Evolutionary conservation across 257 asterid species (phyloP).

Genomic region (Solanum tarapatanum): DNA sequence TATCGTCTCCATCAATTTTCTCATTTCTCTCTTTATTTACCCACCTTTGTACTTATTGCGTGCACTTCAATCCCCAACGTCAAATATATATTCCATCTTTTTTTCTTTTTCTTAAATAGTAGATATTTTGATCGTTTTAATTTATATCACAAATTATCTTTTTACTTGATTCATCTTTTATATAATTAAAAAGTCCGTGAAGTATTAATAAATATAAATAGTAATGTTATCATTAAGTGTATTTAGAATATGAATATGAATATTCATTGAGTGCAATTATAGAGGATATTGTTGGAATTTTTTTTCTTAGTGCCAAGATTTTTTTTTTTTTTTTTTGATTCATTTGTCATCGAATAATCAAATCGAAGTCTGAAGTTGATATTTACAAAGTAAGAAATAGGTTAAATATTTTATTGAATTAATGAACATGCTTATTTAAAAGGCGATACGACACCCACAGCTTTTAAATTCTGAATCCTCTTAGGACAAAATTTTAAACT

Average conservation of each 20-base stretch:
- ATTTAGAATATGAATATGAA: neutral
- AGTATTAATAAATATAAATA: neutral
- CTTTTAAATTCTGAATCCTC: accelerated
- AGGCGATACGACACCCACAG: accelerated
- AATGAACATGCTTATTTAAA: no score
- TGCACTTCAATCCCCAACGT: neutral
- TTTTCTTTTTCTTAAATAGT: no score
- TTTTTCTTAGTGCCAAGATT: neutral
- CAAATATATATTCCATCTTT: neutral
- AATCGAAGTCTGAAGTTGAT: no score
- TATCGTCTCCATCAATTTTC: neutral
- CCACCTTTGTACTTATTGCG: neutral
- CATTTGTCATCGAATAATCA: no score
- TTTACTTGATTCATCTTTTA: neutral
- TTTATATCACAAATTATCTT: no score
- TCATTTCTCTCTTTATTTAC: neutral
- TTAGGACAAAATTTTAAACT: neutral
- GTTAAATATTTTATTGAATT: no score
- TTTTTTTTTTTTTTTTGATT: no score
- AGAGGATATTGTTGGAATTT: no score
- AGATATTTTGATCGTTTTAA: no score
- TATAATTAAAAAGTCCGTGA: no score
- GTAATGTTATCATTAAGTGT: neutral
- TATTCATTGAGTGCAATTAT: neutral
- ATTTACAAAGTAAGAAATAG: no score